Conservation (phyloP, 495 filamentous ascomycete species). For the Xeromyces bisporus region DNA sequence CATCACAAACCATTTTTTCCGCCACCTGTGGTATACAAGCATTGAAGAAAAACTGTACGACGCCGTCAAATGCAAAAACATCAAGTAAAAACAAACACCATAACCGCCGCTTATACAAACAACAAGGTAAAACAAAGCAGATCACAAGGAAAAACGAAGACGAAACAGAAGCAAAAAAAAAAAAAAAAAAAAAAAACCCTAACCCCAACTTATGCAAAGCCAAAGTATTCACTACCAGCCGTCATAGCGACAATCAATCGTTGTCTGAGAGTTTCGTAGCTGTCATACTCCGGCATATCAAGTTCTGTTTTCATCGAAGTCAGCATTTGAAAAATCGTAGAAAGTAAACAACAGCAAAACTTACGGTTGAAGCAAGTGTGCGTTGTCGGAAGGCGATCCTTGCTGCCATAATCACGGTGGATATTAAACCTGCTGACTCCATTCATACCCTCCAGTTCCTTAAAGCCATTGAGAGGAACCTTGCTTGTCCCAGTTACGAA, state of each 20-base stretch:
- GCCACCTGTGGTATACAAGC: slow-evolving; percentile 8
- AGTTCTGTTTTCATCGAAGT: slow-evolving; percentile 58
- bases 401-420: slow-evolving; percentile 94
- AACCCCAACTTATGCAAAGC: slow-evolving; percentile 54
- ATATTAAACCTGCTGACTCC: slow-evolving; percentile 97
- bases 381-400: slow-evolving; percentile 86
- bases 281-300: slow-evolving; percentile 96
- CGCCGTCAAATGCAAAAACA: slow-evolving; percentile 33
- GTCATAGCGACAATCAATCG: slow-evolving; percentile 90
- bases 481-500: slow-evolving; percentile 98
- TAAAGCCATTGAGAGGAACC: slow-evolving; percentile 96
- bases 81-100: slow-evolving; percentile 8
- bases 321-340: background rate
- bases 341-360: slow-evolving; percentile 18
- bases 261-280: slow-evolving; percentile 75
- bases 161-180: too few relatives aligned
- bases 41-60: slow-evolving; percentile 10
- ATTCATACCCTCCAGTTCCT: slow-evolving; percentile 98
- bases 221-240: slow-evolving; percentile 91
- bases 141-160: too few relatives aligned
- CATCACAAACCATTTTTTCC: slow-evolving; percentile 3
- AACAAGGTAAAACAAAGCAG: too few relatives aligned
- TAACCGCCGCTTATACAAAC: too few relatives aligned
- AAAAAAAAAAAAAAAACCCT: slow-evolving; percentile 3
- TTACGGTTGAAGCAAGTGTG: slow-evolving; percentile 99